Evolutionary conservation across 2,329 filamentous ascomycete genomes (phyloP).

Genomic region (Tympanopsis confertula): DNA sequence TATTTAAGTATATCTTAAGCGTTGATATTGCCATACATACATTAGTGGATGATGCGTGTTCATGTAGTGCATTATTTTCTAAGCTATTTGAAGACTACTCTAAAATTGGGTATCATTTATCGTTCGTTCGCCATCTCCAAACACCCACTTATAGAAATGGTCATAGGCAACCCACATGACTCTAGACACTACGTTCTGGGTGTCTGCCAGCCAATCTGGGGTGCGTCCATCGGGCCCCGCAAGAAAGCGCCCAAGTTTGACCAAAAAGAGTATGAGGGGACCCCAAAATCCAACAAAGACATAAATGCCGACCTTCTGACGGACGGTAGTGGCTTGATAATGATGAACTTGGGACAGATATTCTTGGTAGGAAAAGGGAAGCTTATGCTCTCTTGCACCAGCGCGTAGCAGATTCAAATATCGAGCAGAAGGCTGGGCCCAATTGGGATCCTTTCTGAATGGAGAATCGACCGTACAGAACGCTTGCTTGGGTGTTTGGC

Average conservation of each 20-base stretch:
- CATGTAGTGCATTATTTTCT: too few relatives aligned
- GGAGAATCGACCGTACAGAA: conserved; percentile 28
- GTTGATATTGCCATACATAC: too few relatives aligned
- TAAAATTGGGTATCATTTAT: too few relatives aligned
- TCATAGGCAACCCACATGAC: conserved; percentile 57
- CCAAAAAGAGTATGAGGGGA: conserved; percentile 41
- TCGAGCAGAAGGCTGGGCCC: conserved; percentile 72
- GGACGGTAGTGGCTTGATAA: conserved; percentile 56
- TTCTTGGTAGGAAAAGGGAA: conserved; percentile 66
- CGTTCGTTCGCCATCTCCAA: conserved; percentile 78
- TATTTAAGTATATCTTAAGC: too few relatives aligned
- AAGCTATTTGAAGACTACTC: too few relatives aligned
- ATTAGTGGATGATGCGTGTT: too few relatives aligned
- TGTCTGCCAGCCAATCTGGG: conserved; percentile 52
- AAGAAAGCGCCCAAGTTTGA: conserved; percentile 35
- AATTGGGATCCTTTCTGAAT: conserved; percentile 52
- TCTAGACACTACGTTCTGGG: conserved; percentile 39
- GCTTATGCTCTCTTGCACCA: conserved; percentile 68
- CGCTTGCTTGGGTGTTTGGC: background rate
- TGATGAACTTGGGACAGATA: conserved; percentile 61
- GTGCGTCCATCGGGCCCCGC: conserved; percentile 54
- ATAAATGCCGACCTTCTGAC: conserved; percentile 54
- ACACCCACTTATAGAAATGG: conserved; percentile 47
- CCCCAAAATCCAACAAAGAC: conserved; percentile 50
- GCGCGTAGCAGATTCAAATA: conserved; percentile 72